phyloP scores from a whole-genome alignment of 495 filamentous ascomycete species.

The Aspergillus funiculosus region DNA sequence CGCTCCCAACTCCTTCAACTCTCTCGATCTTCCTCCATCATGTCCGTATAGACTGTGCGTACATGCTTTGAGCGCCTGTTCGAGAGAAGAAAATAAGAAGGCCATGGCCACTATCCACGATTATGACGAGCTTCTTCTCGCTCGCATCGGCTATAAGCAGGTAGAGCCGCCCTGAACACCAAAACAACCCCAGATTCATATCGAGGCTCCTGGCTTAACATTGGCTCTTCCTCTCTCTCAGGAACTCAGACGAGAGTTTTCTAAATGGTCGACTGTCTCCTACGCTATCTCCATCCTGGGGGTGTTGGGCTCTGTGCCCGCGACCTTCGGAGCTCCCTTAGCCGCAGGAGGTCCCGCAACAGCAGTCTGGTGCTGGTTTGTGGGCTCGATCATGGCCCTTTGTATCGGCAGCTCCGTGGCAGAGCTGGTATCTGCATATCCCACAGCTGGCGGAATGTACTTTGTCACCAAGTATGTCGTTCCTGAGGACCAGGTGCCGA shows the following conservation, averaged over 20 bases:
- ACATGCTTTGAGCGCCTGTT: no score
- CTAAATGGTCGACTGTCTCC: constrained; percentile 67
- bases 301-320: constrained; percentile 63
- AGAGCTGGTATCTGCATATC: constrained; percentile 58
- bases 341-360: constrained; percentile 64
- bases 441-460: constrained; percentile 60
- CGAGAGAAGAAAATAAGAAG: no score
- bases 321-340: constrained; percentile 59
- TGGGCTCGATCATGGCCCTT: constrained; percentile 63
- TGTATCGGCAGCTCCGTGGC: constrained; percentile 61
- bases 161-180: constrained; percentile 30
- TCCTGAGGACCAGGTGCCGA: constrained; percentile 49
- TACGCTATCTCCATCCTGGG: constrained; percentile 70
- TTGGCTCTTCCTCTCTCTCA: constrained; percentile 13
- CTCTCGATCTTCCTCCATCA: no score
- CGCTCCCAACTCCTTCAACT: no score
- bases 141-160: constrained; percentile 64
- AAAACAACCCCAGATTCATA: no score
- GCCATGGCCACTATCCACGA: constrained; percentile 50
- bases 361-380: constrained; percentile 67
- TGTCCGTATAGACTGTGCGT: no score
- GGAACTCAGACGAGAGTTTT: constrained; percentile 64
- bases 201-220: not conserved
- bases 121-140: constrained; percentile 60
- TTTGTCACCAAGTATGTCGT: constrained; percentile 59